phyloP scores from a whole-genome alignment of 768 basidiomycete genomes.

The Boletales sp. region DNA sequence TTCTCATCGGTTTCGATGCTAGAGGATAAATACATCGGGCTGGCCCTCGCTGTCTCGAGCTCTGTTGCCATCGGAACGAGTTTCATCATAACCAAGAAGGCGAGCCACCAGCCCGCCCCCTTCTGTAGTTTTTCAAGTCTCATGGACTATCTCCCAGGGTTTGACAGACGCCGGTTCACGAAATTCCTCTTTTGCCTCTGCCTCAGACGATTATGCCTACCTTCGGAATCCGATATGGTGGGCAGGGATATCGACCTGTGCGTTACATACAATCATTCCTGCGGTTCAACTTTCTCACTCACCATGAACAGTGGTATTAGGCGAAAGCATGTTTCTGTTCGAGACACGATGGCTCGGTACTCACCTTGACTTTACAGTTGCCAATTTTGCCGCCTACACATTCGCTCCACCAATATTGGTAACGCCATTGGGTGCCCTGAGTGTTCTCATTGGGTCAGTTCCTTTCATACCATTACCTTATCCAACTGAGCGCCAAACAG shows the following conservation, averaged over 20 bases:
- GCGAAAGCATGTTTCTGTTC: slow-evolving; percentile 65
- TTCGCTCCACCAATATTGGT: slow-evolving; percentile 98
- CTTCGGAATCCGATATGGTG: slow-evolving; percentile 95
- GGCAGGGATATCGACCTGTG: slow-evolving; percentile 90
- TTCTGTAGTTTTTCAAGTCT: slow-evolving; percentile 6
- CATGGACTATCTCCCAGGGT: slow-evolving; percentile 51
- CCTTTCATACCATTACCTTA: neutral
- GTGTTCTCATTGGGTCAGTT: slow-evolving; percentile 90
- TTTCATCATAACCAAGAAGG: slow-evolving; percentile 99
- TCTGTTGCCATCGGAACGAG: slow-evolving; percentile 90
- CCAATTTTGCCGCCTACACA: slow-evolving; percentile 94
- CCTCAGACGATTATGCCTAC: slow-evolving; percentile 84
- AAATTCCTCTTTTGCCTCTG: slow-evolving; percentile 46
- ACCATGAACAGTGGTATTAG: slow-evolving; percentile 73
- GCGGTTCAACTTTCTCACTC: slow-evolving; percentile 1
- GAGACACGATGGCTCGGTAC: neutral
- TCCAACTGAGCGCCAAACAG: slow-evolving; percentile 39
- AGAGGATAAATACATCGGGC: slow-evolving; percentile 95
- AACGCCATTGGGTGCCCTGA: slow-evolving; percentile 96
- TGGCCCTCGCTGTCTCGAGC: slow-evolving; percentile 81
- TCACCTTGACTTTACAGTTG: slow-evolving; percentile 42
- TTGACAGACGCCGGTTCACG: slow-evolving; percentile 78
- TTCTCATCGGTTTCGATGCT: slow-evolving; percentile 45
- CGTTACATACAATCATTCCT: slow-evolving; percentile 35
- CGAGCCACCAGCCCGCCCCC: slow-evolving; percentile 24